Conservation (phyloP, 371 early-diverging fungal genomes). For the Amoeboaphelidium occidentale region DNA sequence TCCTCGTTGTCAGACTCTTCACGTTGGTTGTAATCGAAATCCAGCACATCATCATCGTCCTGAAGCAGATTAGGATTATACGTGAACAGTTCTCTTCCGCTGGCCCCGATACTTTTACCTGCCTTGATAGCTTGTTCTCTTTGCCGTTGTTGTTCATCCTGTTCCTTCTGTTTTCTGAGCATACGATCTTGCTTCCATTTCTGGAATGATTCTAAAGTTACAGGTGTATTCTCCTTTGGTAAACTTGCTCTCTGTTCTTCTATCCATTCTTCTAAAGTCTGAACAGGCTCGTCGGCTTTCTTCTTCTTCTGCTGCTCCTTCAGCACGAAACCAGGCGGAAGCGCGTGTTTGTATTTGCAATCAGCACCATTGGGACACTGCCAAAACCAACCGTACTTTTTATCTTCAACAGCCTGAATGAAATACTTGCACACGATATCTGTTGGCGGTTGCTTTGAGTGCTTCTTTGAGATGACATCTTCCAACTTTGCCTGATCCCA, state of each 20-base stretch:
- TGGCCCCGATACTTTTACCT: constrained; percentile 3
- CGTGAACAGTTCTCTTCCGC: constrained; percentile 88
- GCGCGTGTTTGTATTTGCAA: constrained; percentile 83
- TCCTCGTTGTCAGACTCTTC: constrained; percentile 24
- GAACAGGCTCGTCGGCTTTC: constrained; percentile 30
- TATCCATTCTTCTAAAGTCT: constrained; percentile 8
- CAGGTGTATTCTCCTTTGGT: constrained; percentile 76
- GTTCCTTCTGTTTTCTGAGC: constrained; percentile 41
- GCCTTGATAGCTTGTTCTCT: constrained; percentile 60
- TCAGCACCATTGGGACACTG: constrained; percentile 80
- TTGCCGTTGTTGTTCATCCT: constrained; percentile 32
- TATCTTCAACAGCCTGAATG: constrained; percentile 89
- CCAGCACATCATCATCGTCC: constrained; percentile 39
- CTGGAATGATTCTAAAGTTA: constrained; percentile 79
- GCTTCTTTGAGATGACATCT: constrained; percentile 57
- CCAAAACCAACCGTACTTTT: constrained; percentile 98
- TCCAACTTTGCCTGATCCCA: constrained; percentile 86
- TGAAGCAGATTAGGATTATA: constrained; percentile 75
- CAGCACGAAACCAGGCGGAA: constrained; percentile 91
- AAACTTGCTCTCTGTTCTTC: constrained; percentile 64
- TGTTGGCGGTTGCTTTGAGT: constrained; percentile 53
- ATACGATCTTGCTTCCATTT: constrained; percentile 84
- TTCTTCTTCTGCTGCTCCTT: constrained; percentile 30
- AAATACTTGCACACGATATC: constrained; percentile 98
- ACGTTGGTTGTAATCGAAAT: constrained; percentile 28